Evolutionary conservation across 2,329 filamentous ascomycete genomes (phyloP).

Genomic region (Colletotrichum liaoningense): DNA sequence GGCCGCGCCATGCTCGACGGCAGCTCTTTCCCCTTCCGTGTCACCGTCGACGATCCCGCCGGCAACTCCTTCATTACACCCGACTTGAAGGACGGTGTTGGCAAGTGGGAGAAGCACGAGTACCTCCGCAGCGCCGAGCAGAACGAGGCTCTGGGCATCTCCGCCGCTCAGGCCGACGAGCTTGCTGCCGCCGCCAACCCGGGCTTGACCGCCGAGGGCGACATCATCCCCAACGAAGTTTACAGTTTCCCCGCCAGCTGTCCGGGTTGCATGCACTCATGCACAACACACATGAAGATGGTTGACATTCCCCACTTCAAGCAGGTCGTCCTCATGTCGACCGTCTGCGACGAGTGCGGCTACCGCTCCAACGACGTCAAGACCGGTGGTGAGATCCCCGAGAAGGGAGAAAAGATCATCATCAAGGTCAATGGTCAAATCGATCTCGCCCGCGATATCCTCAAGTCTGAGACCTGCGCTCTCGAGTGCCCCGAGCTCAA

Average conservation of each 20-base stretch:
- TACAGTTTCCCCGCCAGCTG: slow-evolving; percentile 94
- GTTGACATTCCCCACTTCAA: slow-evolving; percentile 98
- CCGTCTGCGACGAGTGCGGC: slow-evolving; percentile 89
- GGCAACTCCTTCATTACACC: slow-evolving; percentile 98
- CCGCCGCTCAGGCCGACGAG: slow-evolving; percentile 68
- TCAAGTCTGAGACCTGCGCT: slow-evolving; percentile 94
- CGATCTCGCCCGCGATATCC: slow-evolving; percentile 90
- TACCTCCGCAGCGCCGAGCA: slow-evolving; percentile 87
- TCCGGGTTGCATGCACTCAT: slow-evolving; percentile 87
- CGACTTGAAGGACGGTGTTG: slow-evolving; percentile 80
- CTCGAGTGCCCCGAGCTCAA: slow-evolving; percentile 88
- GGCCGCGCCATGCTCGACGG: slow-evolving; percentile 83
- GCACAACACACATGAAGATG: slow-evolving; percentile 98
- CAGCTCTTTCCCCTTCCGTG: slow-evolving; percentile 84
- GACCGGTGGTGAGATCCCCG: slow-evolving; percentile 92
- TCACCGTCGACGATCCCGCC: slow-evolving; percentile 89
- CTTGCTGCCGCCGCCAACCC: slow-evolving; percentile 61
- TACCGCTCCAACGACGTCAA: slow-evolving; percentile 98
- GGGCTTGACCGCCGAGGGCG: slow-evolving; percentile 66
- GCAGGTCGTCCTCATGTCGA: slow-evolving; percentile 95
- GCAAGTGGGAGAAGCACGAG: slow-evolving; percentile 89
- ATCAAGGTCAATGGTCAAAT: slow-evolving; percentile 73
- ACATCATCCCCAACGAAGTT: slow-evolving; percentile 93
- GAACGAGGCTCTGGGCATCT: slow-evolving; percentile 86
- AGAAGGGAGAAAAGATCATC: slow-evolving; percentile 85